phyloP scores from a whole-genome alignment of 805 yeast genomes.

The Hanseniaspora vineae region DNA sequence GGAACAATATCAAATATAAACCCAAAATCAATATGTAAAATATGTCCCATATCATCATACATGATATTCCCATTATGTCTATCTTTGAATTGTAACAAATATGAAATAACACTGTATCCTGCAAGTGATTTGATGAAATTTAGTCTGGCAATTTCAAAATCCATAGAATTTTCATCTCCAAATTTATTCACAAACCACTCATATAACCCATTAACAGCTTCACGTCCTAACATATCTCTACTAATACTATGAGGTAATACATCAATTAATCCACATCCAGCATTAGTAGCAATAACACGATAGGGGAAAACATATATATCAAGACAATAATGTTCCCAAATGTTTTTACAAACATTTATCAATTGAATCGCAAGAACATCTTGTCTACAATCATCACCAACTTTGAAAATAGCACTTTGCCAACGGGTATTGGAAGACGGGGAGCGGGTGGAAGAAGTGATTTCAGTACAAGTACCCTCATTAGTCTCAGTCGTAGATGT shows the following conservation, averaged over 20 bases:
- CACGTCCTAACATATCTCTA: slow-evolving; percentile 97
- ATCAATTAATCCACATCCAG: slow-evolving; percentile 98
- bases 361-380: slow-evolving; percentile 89
- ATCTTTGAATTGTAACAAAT: slow-evolving; percentile 85
- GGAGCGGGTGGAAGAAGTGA: too few relatives aligned
- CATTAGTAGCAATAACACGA: slow-evolving; percentile 95
- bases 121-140: slow-evolving; percentile 90
- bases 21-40: slow-evolving; percentile 94
- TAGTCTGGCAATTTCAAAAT: slow-evolving; percentile 82
- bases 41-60: slow-evolving; percentile 91
- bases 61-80: slow-evolving; percentile 97
- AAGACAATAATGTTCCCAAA: slow-evolving; percentile 79
- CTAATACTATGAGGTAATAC: slow-evolving; percentile 91
- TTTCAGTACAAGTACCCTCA: too few relatives aligned
- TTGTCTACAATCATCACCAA: slow-evolving; percentile 98
- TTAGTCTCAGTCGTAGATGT: too few relatives aligned
- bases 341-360: slow-evolving; percentile 79
- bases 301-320: slow-evolving; percentile 89
- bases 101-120: slow-evolving; percentile 86
- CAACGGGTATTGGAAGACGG: too few relatives aligned
- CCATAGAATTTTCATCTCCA: slow-evolving; percentile 87
- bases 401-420: slow-evolving; percentile 96
- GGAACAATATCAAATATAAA: slow-evolving; percentile 98
- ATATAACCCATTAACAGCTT: slow-evolving; percentile 92
- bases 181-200: slow-evolving; percentile 85